Base-by-base conservation (phyloP, 495 filamentous ascomycete genomes). In the Cercophora newfieldiana region DNA sequence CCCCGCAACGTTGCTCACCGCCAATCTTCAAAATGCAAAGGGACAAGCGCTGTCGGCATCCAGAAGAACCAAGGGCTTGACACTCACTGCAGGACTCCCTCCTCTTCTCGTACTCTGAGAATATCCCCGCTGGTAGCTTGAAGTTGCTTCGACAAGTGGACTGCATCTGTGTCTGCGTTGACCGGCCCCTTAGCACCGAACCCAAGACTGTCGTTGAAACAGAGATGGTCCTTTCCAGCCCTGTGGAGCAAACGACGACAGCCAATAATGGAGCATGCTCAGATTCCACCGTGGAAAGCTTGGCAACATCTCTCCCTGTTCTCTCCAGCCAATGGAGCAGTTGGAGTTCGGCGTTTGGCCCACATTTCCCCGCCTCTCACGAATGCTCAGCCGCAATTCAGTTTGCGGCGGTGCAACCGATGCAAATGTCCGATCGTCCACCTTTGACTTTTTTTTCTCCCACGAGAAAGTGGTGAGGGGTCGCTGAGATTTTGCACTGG, bases 371-470 rank as follows among this genome's bases (percentile, higher is more conserved):
- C 60, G 60, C 60, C 60, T 49, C 44, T n/a, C 16, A 14, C 16
- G 6, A 30, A 28, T 62, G 60, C 60, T 62, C 60, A 62, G 60
- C 60, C 60, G 48, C 60, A 62, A 62, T 62, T 19, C 24, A 51
- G 47, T 37, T 30, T 37, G 60, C n/a, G 60, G 60, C 48, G 44
- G 24, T 62, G 44, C 24, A 37, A 62, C 16, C 25, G n/a, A 8
- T 25, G 18, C 14, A 8, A 50, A n/a, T n/a, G 12, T n/a, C 24
- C 26, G n/a, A 29, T 51, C 60, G 24, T 49, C 47, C 26, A 24
- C 33, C n/a, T 33, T 53, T 50, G 10, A 5, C 2, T 44, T 31
- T 62, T 22, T 62, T 31, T 19, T 30, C 22, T 14, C 16, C 48
- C 14, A 4, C n/a, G 16, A 6, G 6, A 19, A 24, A 30, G 44